Base-by-base conservation (phyloP, 2,329 filamentous ascomycete species). In the Fusarium tjaetaba region DNA sequence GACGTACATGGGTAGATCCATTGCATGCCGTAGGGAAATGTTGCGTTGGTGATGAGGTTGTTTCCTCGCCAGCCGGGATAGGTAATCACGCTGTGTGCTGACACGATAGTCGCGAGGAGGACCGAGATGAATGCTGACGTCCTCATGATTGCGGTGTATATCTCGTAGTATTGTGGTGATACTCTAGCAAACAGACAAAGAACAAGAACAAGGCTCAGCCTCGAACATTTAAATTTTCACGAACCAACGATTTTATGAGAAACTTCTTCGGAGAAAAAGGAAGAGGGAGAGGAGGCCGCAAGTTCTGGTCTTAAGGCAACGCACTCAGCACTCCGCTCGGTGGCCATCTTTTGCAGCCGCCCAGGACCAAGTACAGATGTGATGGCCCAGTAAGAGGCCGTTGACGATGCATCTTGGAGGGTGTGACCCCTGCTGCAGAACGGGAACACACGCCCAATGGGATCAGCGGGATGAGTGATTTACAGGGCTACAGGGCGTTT, bases 1-100 rank as follows among this genome's bases (percentile, higher is more conserved):
- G 22, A 86, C 94, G 85, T 86, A 97, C 95, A 98, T 82, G 95
- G 95, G 86, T 97, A 97, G 81, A 92, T 91, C 95, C 95, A 98
- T 85, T 97, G 93, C 93, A 96, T 96, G 84, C 95, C 95, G 76
- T 93, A 97, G 4, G 95, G 95, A 76, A 90, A 96, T 2, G 88
- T 91, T 5, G 89, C 90, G 81, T 94, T 97, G 48, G 92, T 93
- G 79, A 92, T 88, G 71, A 97, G 89, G 81, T 94, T 97, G 85
- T 97, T 92, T 73, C 94, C 95, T 88, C 95, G 86, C 91, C 93
- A 96, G 75, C 93, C 93, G 1, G 94, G 95, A 80, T 97, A 97
- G 71, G 92, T 91, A 81, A 97, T 92, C 79, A 97, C 88, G n/a
- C 88, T 93, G 81, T 97, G 94, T n/a, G 91, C 91, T 39, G 87